Conservation (phyloP, 495 filamentous ascomycete genomes). For the Gamarada debralockiae region DNA sequence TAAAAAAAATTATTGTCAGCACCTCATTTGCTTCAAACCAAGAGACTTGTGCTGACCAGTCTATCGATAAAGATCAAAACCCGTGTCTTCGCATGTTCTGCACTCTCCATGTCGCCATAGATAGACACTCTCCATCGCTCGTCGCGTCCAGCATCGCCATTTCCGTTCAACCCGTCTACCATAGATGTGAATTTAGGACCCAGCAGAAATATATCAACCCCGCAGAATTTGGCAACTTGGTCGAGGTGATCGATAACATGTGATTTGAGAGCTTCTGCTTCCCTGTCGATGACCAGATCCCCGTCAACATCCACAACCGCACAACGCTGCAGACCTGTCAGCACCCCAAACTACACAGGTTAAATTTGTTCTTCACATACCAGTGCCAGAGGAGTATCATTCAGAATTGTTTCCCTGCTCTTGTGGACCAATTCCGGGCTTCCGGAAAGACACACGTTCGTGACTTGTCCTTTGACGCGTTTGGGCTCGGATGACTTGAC, state of each 20-base stretch:
- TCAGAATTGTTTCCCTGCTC: conserved; percentile 79
- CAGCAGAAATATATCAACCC: conserved; percentile 93
- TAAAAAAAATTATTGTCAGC: conserved; percentile 31
- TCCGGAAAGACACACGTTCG: conserved; percentile 86
- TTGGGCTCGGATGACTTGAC: conserved; percentile 83
- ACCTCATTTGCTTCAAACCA: conserved; percentile 7
- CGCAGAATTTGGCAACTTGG: conserved; percentile 76
- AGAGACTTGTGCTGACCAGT: conserved; percentile 58
- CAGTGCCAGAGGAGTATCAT: conserved; percentile 81
- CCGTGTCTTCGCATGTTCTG: conserved; percentile 94
- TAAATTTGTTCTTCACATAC: conserved; percentile 45
- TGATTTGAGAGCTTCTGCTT: conserved; percentile 57
- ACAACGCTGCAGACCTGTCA: conserved; percentile 60
- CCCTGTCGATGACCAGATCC: conserved; percentile 76
- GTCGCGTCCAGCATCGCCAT: conserved; percentile 59
- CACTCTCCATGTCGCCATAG: conserved; percentile 91
- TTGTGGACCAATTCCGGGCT: conserved; percentile 77
- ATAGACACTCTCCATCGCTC: conserved; percentile 86
- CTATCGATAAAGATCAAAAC: conserved; percentile 96
- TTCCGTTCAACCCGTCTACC: conserved; percentile 57
- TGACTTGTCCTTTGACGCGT: conserved; percentile 71
- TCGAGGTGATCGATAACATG: conserved; percentile 79
- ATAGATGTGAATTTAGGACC: conserved; percentile 67
- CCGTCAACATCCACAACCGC: conserved; percentile 90
- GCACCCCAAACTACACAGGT: conserved; percentile 1